These are phyloP conservation scores for Puccinia hordei DNA, from an alignment of 1,284 basidiomycete species.

Conservation along the genomic window DNA sequence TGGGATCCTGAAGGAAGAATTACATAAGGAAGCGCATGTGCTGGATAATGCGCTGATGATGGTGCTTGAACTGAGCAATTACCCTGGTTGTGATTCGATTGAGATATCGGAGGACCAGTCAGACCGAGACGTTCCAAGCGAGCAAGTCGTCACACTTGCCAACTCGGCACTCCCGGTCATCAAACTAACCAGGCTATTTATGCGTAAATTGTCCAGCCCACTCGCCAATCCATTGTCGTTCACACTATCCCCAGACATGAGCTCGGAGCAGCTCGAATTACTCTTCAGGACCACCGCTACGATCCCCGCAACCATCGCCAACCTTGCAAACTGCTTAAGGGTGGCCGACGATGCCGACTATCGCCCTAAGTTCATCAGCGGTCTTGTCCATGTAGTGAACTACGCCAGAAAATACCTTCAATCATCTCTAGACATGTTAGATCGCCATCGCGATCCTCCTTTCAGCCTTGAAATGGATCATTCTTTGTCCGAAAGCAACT, in stretches of 20 bases:
- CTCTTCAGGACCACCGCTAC: background rate
- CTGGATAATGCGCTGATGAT: background rate
- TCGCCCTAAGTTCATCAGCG: background rate
- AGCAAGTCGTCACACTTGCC: background rate
- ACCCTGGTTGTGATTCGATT: background rate
- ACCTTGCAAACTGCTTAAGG: background rate
- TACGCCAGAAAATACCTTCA: background rate
- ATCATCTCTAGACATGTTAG: background rate
- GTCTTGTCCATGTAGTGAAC: background rate
- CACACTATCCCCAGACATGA: background rate
- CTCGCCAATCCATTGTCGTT: background rate
- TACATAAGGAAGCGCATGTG: background rate
- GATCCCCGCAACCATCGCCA: background rate
- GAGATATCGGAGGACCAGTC: background rate
- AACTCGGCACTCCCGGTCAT: background rate
- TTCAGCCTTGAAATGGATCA: background rate
- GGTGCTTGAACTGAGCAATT: background rate
- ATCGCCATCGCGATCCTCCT: background rate
- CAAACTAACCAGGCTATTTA: background rate
- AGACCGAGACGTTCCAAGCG: background rate
- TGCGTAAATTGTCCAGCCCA: background rate
- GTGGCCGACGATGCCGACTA: background rate
- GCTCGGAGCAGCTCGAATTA: background rate
- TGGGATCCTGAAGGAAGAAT: background rate
- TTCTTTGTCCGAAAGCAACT: background rate